Evolutionary conservation across 768 basidiomycete species (phyloP).

Genomic region (Rickenella mellea): DNA sequence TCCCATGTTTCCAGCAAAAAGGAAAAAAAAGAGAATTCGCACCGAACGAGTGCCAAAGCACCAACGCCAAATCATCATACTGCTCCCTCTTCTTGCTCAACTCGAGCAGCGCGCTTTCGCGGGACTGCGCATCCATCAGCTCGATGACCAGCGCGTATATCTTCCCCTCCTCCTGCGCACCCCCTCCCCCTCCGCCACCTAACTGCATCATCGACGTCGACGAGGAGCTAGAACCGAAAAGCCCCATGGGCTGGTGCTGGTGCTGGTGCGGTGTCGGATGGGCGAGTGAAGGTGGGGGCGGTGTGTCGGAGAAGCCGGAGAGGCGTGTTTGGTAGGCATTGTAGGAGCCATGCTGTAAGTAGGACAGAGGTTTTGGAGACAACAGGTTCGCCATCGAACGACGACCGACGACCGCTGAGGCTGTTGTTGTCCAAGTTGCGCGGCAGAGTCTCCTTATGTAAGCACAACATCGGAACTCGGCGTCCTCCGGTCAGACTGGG

Average conservation of each 20-base stretch:
- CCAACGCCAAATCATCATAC: constrained; percentile 94
- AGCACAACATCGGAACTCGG: too few relatives aligned
- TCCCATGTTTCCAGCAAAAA: not conserved
- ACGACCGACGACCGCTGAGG: not conserved
- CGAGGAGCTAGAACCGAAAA: constrained; percentile 19
- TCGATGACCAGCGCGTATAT: constrained; percentile 89
- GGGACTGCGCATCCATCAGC: constrained; percentile 68
- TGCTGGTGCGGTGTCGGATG: constrained; percentile 49
- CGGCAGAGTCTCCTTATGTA: too few relatives aligned
- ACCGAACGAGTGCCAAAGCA: constrained; percentile 99
- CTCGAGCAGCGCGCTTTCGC: constrained; percentile 87
- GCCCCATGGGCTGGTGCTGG: constrained; percentile 29
- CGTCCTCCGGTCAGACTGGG: too few relatives aligned
- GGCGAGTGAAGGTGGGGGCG: constrained; percentile 45
- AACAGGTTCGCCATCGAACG: constrained; percentile 22
- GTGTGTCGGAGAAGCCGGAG: constrained; percentile 50
- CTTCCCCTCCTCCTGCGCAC: constrained; percentile 55
- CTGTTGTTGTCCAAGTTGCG: too few relatives aligned
- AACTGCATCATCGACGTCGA: constrained; percentile 24
- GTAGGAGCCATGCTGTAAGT: constrained; percentile 57
- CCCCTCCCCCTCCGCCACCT: not conserved
- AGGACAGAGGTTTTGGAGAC: constrained; percentile 32
- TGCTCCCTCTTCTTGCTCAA: constrained; percentile 98
- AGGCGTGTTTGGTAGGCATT: constrained; percentile 50
- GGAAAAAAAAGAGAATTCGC: constrained; percentile 11